A percentile compares a stretch with the other conserved stretches of the same genome.
phyloP scores from a whole-genome alignment of 2,329 filamentous ascomycete species.

The Lachnellula cervina region DNA sequence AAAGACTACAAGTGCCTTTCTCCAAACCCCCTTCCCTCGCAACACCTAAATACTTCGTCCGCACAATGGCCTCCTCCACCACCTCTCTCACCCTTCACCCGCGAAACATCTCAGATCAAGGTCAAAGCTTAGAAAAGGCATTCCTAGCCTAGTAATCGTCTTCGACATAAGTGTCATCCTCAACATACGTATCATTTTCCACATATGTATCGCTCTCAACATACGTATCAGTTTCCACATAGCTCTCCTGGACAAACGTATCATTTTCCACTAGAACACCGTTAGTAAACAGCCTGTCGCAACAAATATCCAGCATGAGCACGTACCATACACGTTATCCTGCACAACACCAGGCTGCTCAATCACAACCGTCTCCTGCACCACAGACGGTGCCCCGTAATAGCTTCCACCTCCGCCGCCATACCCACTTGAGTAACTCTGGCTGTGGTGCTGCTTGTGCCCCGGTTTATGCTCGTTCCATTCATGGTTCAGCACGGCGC shows the following conservation, averaged over 20 bases:
- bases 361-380: not conserved
- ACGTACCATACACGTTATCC: not conserved
- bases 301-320: not conserved
- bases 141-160: not conserved
- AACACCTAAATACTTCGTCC: too few relatives aligned
- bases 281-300: not conserved
- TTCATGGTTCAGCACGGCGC: slow-evolving; percentile 1
- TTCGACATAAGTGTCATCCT: not conserved
- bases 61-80: too few relatives aligned
- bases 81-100: too few relatives aligned
- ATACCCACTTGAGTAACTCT: not conserved
- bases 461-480: slow-evolving; percentile 1
- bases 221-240: not conserved
- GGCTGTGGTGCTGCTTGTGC: not conserved
- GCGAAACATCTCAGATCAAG: too few relatives aligned
- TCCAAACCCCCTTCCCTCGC: too few relatives aligned
- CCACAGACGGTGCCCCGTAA: not conserved
- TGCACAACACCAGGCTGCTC: not conserved
- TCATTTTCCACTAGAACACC: not conserved
- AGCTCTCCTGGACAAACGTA: not conserved
- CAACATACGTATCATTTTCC: not conserved
- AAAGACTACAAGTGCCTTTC: too few relatives aligned
- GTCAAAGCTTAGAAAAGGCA: too few relatives aligned
- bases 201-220: not conserved
- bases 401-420: not conserved